A percentile compares a stretch with the other conserved stretches of the same genome.
These are phyloP conservation scores for Dothistroma pini DNA, from an alignment of 2,329 filamentous ascomycete genomes.

Conservation along the genomic window DNA sequence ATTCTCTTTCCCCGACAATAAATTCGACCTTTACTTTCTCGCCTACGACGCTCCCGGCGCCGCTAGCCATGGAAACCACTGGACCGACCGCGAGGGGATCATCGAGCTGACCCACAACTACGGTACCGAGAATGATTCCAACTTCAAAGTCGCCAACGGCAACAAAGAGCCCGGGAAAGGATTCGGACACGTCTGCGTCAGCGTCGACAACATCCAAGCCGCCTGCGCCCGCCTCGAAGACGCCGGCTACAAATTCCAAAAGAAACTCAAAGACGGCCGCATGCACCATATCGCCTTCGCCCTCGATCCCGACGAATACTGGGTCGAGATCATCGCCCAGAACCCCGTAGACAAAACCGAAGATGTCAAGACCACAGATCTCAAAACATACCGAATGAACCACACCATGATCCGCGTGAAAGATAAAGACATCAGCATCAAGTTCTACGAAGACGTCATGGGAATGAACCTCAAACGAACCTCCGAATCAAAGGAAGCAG, in stretches of 20 bases:
- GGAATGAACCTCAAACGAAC: constrained; percentile 83
- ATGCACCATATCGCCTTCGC: constrained; percentile 73
- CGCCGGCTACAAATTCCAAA: constrained; percentile 90
- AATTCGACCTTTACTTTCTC: constrained; percentile 95
- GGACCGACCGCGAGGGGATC: constrained; percentile 70
- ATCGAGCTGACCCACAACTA: constrained; percentile 84
- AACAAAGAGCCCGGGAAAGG: constrained; percentile 84
- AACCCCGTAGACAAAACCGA: constrained; percentile 70
- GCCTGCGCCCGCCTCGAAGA: constrained; percentile 87
- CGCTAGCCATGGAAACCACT: constrained; percentile 68
- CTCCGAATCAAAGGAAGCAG: constrained; percentile 62
- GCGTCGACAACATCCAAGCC: constrained; percentile 67
- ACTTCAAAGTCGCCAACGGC: constrained; percentile 79
- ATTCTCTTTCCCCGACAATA: constrained; percentile 76
- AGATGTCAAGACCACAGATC: constrained; percentile 66
- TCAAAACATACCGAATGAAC: constrained; percentile 59
- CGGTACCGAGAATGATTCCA: constrained; percentile 79
- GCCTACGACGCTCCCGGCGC: constrained; percentile 77
- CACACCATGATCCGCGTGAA: constrained; percentile 97
- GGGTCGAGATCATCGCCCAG: constrained; percentile 76
- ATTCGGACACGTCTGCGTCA: constrained; percentile 80
- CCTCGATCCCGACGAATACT: constrained; percentile 35
- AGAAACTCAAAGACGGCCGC: constrained; percentile 83
- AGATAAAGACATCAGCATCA: constrained; percentile 46
- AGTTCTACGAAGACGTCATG: constrained; percentile 67